Evolutionary conservation across 2,329 filamentous ascomycete genomes (phyloP), one percentile per base, ranked within the genome.

Genomic region (Periconia sp.): DNA sequence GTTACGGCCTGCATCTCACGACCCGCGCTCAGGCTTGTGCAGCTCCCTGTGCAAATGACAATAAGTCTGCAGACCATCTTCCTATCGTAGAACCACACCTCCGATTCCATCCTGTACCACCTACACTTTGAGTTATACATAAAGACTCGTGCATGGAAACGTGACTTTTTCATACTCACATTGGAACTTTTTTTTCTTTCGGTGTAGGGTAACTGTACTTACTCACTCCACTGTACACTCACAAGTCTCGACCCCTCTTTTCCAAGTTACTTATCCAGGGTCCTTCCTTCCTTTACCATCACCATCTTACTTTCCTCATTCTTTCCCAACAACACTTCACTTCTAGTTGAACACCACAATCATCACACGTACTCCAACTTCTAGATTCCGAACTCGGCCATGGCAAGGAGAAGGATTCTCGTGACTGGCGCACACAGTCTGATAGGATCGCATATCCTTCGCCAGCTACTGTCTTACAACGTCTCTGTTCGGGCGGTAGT

Each of bases 401-500:
- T 67, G 62, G 41, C 61, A 35, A 56, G 54, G 35, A 60, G 56
- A 48, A 56, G 66, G 41, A 53, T 69, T 30, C 59, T 70, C 41
- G 41, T 70, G 13, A 68, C 64, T 6, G 64, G 63, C 30, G 65
- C 61, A 30, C 56, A 60, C 43, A 58, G 42, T 42, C 57, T 70
- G 13, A 58, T 53, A 14, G 67, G 67, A n/a, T 67, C 61, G 6
- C 65, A 66, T 46, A 64, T 68, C 18, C 61, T 69, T 37, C 52
- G 59, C 41, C 63, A 65, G 40, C 46, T 69, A 11, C 53, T 70
- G 14, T 58, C 63, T 33, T 57, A 53, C 45, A 47, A 56, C 31
- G 47, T 69, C 10, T 64, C 62, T 2, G 57, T 69, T 31, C 62
- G 66, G 40, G 65, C 65, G 2, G 62, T 68, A 6, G 60, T 67